Conservation (phyloP, 176 grass and related monocot species). For the Hordeum marinum region DNA sequence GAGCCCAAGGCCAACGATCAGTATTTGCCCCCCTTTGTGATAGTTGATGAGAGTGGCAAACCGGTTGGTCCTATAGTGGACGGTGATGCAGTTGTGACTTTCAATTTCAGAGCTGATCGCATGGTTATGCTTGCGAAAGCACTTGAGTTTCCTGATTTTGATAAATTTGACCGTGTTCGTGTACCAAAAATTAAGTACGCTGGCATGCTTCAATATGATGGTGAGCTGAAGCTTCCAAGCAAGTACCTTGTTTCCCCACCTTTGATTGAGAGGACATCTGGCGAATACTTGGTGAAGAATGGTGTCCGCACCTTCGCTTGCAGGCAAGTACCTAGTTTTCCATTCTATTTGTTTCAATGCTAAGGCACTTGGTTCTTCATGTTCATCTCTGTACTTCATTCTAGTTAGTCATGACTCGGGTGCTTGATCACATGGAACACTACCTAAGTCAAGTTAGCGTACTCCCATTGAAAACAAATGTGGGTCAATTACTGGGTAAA, state of each 20-base stretch:
- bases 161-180: conserved; percentile 89
- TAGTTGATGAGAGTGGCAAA: conserved; percentile 81
- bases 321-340: conserved; percentile 61
- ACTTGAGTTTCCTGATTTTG: conserved; percentile 87
- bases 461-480: neutral
- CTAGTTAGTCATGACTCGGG: neutral
- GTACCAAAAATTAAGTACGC: conserved; percentile 85
- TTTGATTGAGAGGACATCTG: conserved; percentile 93
- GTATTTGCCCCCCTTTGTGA: conserved; percentile 90
- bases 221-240: conserved; percentile 78
- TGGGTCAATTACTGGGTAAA: neutral
- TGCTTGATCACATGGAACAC: neutral
- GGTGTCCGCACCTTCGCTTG: conserved; percentile 93
- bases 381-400: neutral
- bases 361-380: neutral
- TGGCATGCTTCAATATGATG: conserved; percentile 98
- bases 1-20: conserved; percentile 69
- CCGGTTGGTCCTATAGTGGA: conserved; percentile 86
- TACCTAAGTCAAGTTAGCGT: neutral
- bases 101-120: conserved; percentile 96
- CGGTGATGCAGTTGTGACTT: conserved; percentile 93
- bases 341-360: neutral
- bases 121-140: conserved; percentile 95
- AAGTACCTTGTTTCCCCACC: conserved; percentile 86
- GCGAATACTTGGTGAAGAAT: conserved; percentile 98